Evolutionary conservation across 192 early-diverging fungal genomes (phyloP).

Genomic region (Piromyces finnis): DNA sequence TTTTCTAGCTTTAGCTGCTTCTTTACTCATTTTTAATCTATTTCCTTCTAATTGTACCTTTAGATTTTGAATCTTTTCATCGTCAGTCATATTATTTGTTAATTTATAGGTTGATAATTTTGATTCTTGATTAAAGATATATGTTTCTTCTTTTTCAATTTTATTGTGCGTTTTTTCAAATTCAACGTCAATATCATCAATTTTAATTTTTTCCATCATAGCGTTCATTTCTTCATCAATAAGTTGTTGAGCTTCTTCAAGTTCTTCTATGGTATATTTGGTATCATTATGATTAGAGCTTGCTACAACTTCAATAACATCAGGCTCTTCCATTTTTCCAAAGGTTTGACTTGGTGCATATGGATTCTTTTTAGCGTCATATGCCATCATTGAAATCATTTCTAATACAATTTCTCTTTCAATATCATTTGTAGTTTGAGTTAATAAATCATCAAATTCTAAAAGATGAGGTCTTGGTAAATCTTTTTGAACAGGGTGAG

Average conservation of each 20-base stretch:
- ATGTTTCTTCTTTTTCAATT: background rate
- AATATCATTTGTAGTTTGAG: background rate
- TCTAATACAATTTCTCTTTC: background rate
- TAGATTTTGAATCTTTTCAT: background rate
- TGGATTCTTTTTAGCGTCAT: background rate
- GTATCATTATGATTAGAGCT: background rate
- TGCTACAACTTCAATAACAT: background rate
- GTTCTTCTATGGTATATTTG: background rate
- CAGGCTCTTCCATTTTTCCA: background rate
- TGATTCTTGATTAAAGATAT: background rate
- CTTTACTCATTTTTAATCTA: slow-evolving; percentile 49
- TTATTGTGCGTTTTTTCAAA: background rate
- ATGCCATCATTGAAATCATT: background rate
- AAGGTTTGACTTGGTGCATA: background rate
- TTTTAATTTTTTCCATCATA: background rate
- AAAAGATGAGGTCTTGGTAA: background rate
- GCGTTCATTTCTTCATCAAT: background rate
- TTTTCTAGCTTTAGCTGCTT: slow-evolving; percentile 60
- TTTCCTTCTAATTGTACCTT: slow-evolving; percentile 18
- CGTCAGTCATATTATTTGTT: background rate
- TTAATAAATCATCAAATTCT: background rate
- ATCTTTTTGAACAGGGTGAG: background rate
- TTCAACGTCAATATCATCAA: background rate
- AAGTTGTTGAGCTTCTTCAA: background rate
- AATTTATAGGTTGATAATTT: background rate